phyloP scores from a whole-genome alignment of 2,329 filamentous ascomycete genomes.

The Fusarium dimerum region DNA sequence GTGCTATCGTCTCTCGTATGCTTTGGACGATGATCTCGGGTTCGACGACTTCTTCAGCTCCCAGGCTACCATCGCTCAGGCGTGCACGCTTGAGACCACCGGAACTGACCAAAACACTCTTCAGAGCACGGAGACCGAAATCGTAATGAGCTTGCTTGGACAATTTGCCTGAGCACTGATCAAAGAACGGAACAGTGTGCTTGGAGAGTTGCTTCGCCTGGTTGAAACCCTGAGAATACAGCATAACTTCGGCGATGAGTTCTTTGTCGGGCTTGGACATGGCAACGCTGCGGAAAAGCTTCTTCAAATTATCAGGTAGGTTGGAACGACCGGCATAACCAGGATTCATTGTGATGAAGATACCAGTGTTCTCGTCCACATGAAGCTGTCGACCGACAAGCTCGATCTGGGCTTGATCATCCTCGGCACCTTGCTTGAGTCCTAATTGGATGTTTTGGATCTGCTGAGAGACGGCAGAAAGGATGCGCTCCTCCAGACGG shows the following conservation, averaged over 20 bases:
- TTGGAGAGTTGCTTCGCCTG: constrained; percentile 92
- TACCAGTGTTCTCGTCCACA: constrained; percentile 91
- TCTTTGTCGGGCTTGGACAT: constrained; percentile 99
- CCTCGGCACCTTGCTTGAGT: constrained; percentile 78
- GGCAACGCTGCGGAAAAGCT: constrained; percentile 96
- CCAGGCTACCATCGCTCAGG: constrained; percentile 58
- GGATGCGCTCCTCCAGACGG: constrained; percentile 92
- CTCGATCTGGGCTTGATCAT: constrained; percentile 88
- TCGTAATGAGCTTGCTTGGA: constrained; percentile 99
- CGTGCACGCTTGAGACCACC: constrained; percentile 90
- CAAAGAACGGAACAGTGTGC: constrained; percentile 97
- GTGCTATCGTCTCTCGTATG: constrained; percentile 95
- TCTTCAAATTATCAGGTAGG: constrained; percentile 98
- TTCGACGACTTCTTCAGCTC: constrained; percentile 75
- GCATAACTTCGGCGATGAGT: constrained; percentile 98
- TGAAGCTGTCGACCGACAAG: constrained; percentile 86
- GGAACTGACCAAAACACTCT: constrained; percentile 97
- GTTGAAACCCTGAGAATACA: constrained; percentile 98
- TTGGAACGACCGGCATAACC: constrained; percentile 98
- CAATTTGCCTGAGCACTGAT: constrained; percentile 76
- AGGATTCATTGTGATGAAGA: constrained; percentile 99
- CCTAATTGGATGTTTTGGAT: constrained; percentile 99
- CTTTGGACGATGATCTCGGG: constrained; percentile 99
- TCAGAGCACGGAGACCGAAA: constrained; percentile 94
- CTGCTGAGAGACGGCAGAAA: constrained; percentile 97